These are phyloP conservation scores for Mycena latifolia DNA, from an alignment of 768 basidiomycete genomes.

Conservation along the genomic window DNA sequence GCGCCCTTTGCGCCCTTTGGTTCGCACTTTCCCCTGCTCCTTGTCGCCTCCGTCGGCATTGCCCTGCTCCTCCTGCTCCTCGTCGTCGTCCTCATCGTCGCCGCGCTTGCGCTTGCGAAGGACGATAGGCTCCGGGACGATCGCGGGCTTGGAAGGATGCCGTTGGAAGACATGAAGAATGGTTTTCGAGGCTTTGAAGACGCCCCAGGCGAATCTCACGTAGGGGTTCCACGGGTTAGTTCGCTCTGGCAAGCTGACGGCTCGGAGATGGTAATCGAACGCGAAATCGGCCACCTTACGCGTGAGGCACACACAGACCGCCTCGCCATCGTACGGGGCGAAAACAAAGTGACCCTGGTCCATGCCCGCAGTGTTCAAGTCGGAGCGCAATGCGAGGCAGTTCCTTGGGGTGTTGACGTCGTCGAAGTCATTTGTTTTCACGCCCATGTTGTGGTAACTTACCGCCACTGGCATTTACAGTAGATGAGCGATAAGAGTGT, in stretches of 20 bases:
- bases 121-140: not conserved
- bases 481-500: not conserved
- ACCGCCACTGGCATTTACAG: conserved; percentile 2
- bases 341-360: not conserved
- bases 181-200: not conserved
- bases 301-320: not conserved
- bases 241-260: not conserved
- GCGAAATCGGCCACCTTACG: not conserved
- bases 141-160: not conserved
- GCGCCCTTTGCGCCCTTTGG: too few species aligned
- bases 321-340: not conserved
- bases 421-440: not conserved
- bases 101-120: not conserved
- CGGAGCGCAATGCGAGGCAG: conserved; percentile 24
- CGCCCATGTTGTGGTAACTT: not conserved
- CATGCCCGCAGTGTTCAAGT: not conserved
- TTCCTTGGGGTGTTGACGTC: conserved; percentile 2
- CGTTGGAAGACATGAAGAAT: not conserved
- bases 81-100: not conserved
- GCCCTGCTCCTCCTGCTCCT: too few species aligned
- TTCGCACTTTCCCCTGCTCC: too few species aligned
- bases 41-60: too few species aligned
- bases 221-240: not conserved
- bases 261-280: not conserved
- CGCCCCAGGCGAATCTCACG: conserved; percentile 1